These are phyloP conservation scores for Saitoella complicata DNA, from an alignment of 805 yeast genomes.

Conservation along the genomic window DNA sequence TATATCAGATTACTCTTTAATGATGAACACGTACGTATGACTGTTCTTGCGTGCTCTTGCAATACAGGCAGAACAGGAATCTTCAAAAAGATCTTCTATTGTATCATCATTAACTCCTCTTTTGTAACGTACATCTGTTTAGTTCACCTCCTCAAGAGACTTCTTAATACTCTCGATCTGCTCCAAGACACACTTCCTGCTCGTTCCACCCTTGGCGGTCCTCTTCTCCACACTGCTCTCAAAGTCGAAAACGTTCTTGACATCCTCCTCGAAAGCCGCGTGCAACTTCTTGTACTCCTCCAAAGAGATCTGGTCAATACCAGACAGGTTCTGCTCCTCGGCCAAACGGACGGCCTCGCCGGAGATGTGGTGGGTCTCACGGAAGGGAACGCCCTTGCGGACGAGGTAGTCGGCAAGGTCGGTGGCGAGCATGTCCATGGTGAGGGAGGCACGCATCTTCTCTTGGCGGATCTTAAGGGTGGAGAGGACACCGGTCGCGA, in stretches of 20 bases:
- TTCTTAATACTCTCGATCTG: constrained; percentile 34
- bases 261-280: constrained; percentile 63
- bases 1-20: too few relatives aligned
- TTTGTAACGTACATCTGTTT: too few relatives aligned
- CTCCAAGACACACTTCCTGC: constrained; percentile 68
- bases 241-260: constrained; percentile 71
- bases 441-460: constrained; percentile 72
- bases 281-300: constrained; percentile 73
- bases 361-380: constrained; percentile 97
- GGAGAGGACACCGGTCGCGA: constrained; percentile 92
- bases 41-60: too few relatives aligned
- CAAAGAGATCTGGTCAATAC: constrained; percentile 69
- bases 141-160: constrained; percentile 3
- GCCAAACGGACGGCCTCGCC: constrained; percentile 93
- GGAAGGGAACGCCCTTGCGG: constrained; percentile 94
- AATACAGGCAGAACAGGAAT: too few relatives aligned
- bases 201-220: constrained; percentile 93
- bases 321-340: constrained; percentile 58
- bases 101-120: too few relatives aligned
- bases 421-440: constrained; percentile 98
- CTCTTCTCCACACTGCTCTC: constrained; percentile 94
- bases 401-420: constrained; percentile 96
- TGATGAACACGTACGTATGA: too few relatives aligned
- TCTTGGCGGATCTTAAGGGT: constrained; percentile 59
- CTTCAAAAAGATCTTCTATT: too few relatives aligned